Base-by-base conservation (phyloP, 805 yeast species). In the Cyberlindnera sargentensis region DNA sequence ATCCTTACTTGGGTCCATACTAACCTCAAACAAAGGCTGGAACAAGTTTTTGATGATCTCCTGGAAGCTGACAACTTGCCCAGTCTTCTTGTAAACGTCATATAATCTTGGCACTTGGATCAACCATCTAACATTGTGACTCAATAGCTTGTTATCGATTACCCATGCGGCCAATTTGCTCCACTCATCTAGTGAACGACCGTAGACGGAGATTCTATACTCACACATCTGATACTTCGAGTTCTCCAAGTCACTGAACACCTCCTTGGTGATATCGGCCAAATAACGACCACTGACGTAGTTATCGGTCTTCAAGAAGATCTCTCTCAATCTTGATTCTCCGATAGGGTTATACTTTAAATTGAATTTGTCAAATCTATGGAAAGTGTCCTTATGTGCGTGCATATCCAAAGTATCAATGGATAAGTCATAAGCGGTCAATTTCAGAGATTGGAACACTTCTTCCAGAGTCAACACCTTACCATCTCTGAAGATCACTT, bases 401-500 rank as follows among this genome's bases (percentile, higher is more conserved):
- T 93, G 99, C 99, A 93, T 93, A 65, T 93, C 99, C 52, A 93
- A 73, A 2, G 99, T 95, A 58, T 93, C 99, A 56, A 93, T 93
- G 45, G 95, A 84, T 46, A 93, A 71, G 61, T 93, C 99, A 61
- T 95, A 93, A 2, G 97, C 98, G 1, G 96, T 83, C 47, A 93
- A 73, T 44, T 87, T 82, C 62, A 93, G 74, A 32, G 98, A 89
- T 58, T 89, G 76, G 66, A 93, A 93, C 39, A 93, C 99, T 61
- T 91, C 83, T n/a, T 72, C 76, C 51, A 93, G 72, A 0, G 97
- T 84, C 57, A 93, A 73, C 6, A 88, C 77, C 60, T 86, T 80
- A 20, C 91, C 95, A 67, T 93, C 99, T 69, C 99, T 83, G 65
- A 76, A 82, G 40, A 95, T 93, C 10, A 93, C 99, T 48, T 84